phyloP scores from a whole-genome alignment of 2,329 filamentous ascomycete genomes.

The Diaporthe sp. region DNA sequence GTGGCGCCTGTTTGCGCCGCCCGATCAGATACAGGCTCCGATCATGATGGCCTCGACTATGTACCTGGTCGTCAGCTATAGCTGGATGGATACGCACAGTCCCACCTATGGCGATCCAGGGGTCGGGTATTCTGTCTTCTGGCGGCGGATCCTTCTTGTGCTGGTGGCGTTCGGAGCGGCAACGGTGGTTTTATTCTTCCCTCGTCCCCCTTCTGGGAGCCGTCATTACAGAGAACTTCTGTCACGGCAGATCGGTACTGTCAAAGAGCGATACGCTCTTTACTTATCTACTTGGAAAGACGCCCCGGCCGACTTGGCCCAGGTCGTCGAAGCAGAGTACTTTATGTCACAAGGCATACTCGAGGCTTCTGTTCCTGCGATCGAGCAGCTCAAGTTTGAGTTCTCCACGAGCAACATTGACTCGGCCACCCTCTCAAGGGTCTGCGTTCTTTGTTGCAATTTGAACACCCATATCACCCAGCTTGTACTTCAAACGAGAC shows the following conservation, averaged over 20 bases:
- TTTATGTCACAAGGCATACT: slow-evolving; percentile 2
- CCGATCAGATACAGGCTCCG: slow-evolving; percentile 47
- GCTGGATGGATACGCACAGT: slow-evolving; percentile 60
- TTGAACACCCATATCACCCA: not conserved
- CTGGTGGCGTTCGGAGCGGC: slow-evolving; percentile 60
- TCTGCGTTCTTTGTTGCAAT: not conserved
- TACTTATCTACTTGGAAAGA: slow-evolving; percentile 59
- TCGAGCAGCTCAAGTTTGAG: not conserved
- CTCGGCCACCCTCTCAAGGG: not conserved
- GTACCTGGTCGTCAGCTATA: slow-evolving; percentile 61
- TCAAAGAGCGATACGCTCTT: slow-evolving; percentile 65
- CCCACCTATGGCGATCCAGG: slow-evolving; percentile 61
- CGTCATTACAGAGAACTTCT: slow-evolving; percentile 60
- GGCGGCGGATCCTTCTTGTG: slow-evolving; percentile 60
- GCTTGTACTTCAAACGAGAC: not conserved
- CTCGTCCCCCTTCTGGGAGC: slow-evolving; percentile 61
- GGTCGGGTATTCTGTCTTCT: slow-evolving; percentile 62
- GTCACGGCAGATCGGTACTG: slow-evolving; percentile 56
- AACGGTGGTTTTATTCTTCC: slow-evolving; percentile 61
- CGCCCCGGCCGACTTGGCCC: not conserved
- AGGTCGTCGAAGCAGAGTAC: not conserved
- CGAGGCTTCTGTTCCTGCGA: not conserved
- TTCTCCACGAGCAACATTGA: slow-evolving; percentile 1
- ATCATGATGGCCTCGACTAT: slow-evolving; percentile 56
- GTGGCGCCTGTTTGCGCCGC: slow-evolving; percentile 53